Evolutionary conservation across 192 early-diverging fungal species (phyloP).

Genomic region (Coemansia sp.): DNA sequence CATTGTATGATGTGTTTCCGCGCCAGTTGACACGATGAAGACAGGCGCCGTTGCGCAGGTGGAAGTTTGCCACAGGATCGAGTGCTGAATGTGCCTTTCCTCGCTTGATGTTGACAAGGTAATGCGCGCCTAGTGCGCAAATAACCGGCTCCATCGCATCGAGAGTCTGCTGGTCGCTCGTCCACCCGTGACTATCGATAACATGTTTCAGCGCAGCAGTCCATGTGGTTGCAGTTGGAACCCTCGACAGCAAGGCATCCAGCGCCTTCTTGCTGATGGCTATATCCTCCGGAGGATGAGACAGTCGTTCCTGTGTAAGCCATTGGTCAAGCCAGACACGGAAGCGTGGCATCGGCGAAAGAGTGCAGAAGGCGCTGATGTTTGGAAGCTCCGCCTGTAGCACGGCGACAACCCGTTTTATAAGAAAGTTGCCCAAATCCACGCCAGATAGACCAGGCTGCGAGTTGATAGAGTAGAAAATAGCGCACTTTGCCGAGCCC

Average conservation of each 20-base stretch:
- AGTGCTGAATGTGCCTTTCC: conserved; percentile 58
- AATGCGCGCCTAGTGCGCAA: conserved; percentile 43
- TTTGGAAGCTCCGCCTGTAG: conserved; percentile 68
- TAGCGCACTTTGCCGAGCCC: conserved; percentile 63
- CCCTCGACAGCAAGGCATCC: conserved; percentile 11
- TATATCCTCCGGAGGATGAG: conserved; percentile 15
- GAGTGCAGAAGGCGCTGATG: conserved; percentile 78
- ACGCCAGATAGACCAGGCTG: conserved; percentile 86
- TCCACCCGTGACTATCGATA: conserved; percentile 47
- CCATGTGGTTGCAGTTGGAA: conserved; percentile 35
- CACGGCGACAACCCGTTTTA: conserved; percentile 85
- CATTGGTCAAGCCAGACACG: conserved; percentile 70
- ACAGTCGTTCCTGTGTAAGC: conserved; percentile 36
- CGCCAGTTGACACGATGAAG: conserved; percentile 87
- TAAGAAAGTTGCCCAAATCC: conserved; percentile 86
- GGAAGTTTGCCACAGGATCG: conserved; percentile 96
- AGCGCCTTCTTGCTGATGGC: conserved; percentile 13
- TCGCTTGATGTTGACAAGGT: conserved; percentile 39
- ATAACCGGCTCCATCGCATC: conserved; percentile 50
- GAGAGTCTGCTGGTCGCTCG: conserved; percentile 26
- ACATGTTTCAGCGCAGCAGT: conserved; percentile 40
- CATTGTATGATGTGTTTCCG: conserved; percentile 79
- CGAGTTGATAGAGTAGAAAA: conserved; percentile 94
- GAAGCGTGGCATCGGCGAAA: conserved; percentile 91
- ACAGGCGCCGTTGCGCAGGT: conserved; percentile 91